Conservation (phyloP, 2,329 filamentous ascomycete species). For the Helotiales sp. region DNA sequence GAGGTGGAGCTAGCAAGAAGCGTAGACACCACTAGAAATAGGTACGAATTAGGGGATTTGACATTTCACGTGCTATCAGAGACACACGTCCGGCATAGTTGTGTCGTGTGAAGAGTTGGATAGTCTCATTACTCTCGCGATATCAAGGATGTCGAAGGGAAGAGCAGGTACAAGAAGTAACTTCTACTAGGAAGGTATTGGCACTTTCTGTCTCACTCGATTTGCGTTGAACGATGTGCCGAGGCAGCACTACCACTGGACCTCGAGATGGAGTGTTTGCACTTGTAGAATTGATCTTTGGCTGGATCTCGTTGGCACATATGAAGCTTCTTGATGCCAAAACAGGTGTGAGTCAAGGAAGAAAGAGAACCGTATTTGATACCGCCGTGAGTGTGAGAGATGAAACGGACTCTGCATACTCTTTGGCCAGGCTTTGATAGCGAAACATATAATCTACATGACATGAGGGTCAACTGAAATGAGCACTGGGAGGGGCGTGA, state of each 20-base stretch:
- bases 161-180: too few species aligned
- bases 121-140: not conserved
- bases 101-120: not conserved
- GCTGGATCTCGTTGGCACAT: too few species aligned
- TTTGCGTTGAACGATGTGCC: too few species aligned
- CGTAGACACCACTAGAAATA: too few species aligned
- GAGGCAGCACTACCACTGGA: not conserved
- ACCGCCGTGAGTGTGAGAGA: not conserved
- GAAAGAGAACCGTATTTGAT: not conserved
- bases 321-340: too few species aligned
- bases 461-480: too few species aligned
- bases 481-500: too few species aligned
- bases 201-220: not conserved
- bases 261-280: not conserved
- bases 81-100: not conserved
- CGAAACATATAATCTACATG: not conserved
- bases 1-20: too few species aligned
- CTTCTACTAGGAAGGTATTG: too few species aligned
- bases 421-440: not conserved
- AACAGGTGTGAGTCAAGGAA: not conserved
- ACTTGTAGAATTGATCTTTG: not conserved
- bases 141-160: too few species aligned
- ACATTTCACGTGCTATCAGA: not conserved
- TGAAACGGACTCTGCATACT: not conserved
- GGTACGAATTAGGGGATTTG: too few species aligned